A percentile compares a stretch with the other conserved stretches of the same genome.
phyloP scores from a whole-genome alignment of 495 filamentous ascomycete genomes.

The Xylaria sp. region DNA sequence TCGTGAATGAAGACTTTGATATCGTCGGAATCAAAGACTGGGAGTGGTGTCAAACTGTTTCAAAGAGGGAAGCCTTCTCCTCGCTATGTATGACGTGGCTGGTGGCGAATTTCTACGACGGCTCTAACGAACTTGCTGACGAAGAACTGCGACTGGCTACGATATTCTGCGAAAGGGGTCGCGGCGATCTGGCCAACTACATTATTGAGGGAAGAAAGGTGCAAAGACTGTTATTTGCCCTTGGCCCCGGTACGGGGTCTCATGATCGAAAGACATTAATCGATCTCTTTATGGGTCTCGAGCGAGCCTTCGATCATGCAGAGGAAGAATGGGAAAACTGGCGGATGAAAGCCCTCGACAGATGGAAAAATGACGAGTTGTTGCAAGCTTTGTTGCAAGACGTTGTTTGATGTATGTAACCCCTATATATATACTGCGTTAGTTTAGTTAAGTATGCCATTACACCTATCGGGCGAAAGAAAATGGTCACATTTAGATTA shows the following conservation, averaged over 20 bases:
- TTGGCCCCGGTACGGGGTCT: neutral
- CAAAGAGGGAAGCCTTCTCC: conserved; percentile 48
- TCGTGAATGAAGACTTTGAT: conserved; percentile 52
- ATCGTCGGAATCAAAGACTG: conserved; percentile 57
- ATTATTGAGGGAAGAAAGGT: conserved; percentile 4
- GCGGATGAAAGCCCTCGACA: conserved; percentile 2
- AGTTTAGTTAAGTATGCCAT: too few relatives aligned
- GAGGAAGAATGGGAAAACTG: conserved; percentile 16
- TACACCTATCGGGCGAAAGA: too few relatives aligned
- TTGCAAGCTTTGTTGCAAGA: conserved; percentile 30
- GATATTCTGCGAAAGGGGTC: conserved; percentile 43
- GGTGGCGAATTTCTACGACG: conserved; percentile 50
- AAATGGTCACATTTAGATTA: too few relatives aligned
- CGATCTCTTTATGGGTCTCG: conserved; percentile 15
- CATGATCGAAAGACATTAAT: conserved; percentile 2
- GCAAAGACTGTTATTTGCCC: conserved; percentile 17
- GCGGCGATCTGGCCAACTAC: conserved; percentile 28
- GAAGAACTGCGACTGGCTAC: conserved; percentile 45
- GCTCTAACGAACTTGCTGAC: conserved; percentile 43
- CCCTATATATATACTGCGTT: too few relatives aligned
- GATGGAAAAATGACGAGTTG: conserved; percentile 3
- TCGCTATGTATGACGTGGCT: conserved; percentile 52
- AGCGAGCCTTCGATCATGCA: conserved; percentile 12
- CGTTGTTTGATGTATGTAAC: neutral
- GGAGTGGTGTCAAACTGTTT: conserved; percentile 50